Conservation (phyloP, 371 early-diverging fungal genomes). For the Dichotomocladium elegans region DNA sequence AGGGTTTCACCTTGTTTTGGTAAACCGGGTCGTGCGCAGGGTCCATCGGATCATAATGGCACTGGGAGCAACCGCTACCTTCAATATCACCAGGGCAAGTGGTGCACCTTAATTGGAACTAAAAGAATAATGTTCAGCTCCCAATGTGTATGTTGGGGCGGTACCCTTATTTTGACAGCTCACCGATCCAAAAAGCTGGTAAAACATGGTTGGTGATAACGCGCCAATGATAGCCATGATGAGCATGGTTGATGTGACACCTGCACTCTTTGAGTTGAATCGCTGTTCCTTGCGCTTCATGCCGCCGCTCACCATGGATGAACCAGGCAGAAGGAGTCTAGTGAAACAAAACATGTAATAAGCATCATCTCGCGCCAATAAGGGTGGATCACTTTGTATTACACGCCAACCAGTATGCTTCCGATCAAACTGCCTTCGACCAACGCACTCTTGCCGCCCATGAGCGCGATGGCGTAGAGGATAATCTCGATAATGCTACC, state of each 20-base stretch:
- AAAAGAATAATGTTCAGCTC: neutral
- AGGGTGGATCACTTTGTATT: too few relatives aligned
- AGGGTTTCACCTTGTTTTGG: conserved; percentile 68
- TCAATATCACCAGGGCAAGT: conserved; percentile 37
- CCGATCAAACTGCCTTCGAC: conserved; percentile 94
- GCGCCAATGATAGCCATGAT: conserved; percentile 92
- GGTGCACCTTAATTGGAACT: conserved; percentile 60
- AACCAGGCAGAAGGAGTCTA: conserved; percentile 92
- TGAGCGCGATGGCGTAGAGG: conserved; percentile 84
- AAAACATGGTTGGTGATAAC: conserved; percentile 92
- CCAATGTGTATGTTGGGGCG: neutral
- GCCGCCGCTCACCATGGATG: conserved; percentile 93
- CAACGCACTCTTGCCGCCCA: conserved; percentile 80
- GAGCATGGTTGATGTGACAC: conserved; percentile 93
- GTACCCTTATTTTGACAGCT: conserved; percentile 5
- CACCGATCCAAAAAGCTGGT: conserved; percentile 84
- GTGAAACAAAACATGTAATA: too few relatives aligned
- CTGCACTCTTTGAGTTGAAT: conserved; percentile 93
- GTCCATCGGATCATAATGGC: conserved; percentile 62
- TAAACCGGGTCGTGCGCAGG: conserved; percentile 82
- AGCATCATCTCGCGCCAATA: too few relatives aligned
- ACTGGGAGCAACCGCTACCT: conserved; percentile 48
- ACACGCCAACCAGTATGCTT: conserved; percentile 83
- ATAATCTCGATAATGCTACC: conserved; percentile 95
- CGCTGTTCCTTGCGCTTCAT: conserved; percentile 86